Base-by-base conservation (phyloP, 768 basidiomycete species). In the Mycena rebaudengoi region DNA sequence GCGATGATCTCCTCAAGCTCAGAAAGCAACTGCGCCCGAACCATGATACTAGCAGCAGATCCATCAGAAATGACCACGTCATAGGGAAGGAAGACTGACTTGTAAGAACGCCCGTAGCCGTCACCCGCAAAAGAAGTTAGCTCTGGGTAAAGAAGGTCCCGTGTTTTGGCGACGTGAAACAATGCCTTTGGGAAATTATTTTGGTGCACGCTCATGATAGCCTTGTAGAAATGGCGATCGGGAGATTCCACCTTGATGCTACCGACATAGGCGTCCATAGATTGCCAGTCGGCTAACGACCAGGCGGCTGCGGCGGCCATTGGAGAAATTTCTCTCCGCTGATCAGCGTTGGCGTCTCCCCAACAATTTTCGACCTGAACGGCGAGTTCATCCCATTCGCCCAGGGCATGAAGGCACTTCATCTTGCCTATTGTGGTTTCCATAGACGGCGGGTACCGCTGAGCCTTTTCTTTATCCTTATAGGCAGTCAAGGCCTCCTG, bases 221-320 rank as follows among this genome's bases (percentile, higher is more conserved):
- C 97, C 29, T 94, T 88, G 81, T 98, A 99, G 83, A 98, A 99
- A 7, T 93, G 91, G 26, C 95, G 86, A 76, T 99, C 98, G 0
- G 96, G 88, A 4, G 96, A 96, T 73, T 98, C 97, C 25, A 83
- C 78, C 74, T 93, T 94, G 94, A 99, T 97, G 3, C 91, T 92
- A 5, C 86, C 83, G 57, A 99, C 97, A 74, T 98, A 99, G 69
- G 95, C 90, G 44, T 99, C 98, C 98, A 99, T 99, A 4, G 90
- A 86, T 69, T 98, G 96, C 98, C 98, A 99, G 70, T 98, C 96
- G 66, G 91, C 90, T 59, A 98, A 79, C 2, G 95, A 95, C 97
- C 98, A 99, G 2, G 96, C 94, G 1, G 98, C 97, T 0, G 97
- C 96, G 1, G 98, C 94, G 0, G 97, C 98, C 83, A 99, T 91